Evolutionary conservation across 148 eudicot species (phyloP).

Genomic region (Rhododendron molle): DNA sequence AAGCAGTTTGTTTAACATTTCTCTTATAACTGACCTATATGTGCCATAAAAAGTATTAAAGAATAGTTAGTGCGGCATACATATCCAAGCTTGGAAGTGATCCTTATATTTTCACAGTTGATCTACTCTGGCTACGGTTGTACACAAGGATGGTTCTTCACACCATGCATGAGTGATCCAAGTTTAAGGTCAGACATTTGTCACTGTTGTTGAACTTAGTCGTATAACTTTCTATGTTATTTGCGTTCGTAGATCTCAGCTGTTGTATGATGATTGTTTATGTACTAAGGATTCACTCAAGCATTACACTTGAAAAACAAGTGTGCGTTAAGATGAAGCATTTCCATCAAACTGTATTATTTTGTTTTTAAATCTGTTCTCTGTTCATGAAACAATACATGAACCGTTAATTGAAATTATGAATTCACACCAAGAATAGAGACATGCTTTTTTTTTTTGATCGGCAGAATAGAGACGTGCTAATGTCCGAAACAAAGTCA

Average conservation of each 20-base stretch:
- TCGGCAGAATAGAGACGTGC: background rate
- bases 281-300: background rate
- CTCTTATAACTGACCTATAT: background rate
- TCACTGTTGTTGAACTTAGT: background rate
- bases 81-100: background rate
- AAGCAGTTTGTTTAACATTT: background rate
- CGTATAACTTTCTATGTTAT: background rate
- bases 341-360: background rate
- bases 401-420: background rate
- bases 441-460: background rate
- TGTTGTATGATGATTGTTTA: background rate
- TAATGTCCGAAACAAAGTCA: background rate
- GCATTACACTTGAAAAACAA: background rate
- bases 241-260: background rate
- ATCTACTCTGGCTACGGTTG: constrained; percentile 92
- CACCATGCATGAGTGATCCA: constrained; percentile 80
- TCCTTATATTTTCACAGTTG: constrained; percentile 35
- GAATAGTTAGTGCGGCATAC: background rate
- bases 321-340: background rate
- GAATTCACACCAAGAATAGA: background rate
- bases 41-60: background rate
- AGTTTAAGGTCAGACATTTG: constrained; percentile 57
- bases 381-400: background rate
- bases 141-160: constrained; percentile 90
- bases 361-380: background rate